Evolutionary conservation across 257 asterid species (phyloP), one percentile per base, ranked within the genome.

Genomic region (Solanum pennellii): DNA sequence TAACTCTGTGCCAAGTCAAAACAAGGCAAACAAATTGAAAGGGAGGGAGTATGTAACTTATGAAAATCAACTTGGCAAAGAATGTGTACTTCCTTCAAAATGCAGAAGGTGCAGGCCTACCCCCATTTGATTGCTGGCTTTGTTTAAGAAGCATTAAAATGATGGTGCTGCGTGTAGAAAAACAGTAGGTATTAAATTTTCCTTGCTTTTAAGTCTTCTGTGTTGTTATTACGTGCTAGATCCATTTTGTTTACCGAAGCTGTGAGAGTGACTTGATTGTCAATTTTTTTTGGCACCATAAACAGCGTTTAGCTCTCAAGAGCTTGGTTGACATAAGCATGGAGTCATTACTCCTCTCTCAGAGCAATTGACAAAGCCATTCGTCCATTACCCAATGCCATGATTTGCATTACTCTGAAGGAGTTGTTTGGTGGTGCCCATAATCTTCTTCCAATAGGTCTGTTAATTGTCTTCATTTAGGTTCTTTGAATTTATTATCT

Each of bases 111-210:
- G 89, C 99, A 9, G 98, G 98, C 41, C 92, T 95, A 91, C 96
- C 99, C 86, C 99, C 60, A 83, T 96, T 96, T 68, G 98, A 96
- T 91, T 96, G 99, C 86, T 96, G 98, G 99, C 94, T 96, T 25
- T 94, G 98, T 91, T 90, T 96, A 91, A 91, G 98, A 92, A 98
- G 99, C 90, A 93, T 94, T 87, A 52, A 52, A 15, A 52, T 52
- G 60, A 52, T 52, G 23, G 23, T 52, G 60, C 89, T 93, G 66
- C 98, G 98, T 42, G 95, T 96, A 59, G 97, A 94, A 91, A 96
- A 95, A 12, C 99, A 96, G 88, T 97, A 96, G 95, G 99, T 93
- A 21, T 21, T 20, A 21, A 15, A 20, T 74, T 11, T 27, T 12
- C 45, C 23, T 15, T 21, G 59, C 12, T 6, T 37, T 76, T n/a